A percentile compares a stretch with the other conserved stretches of the same genome.
Evolutionary conservation across 345 rosid genomes (phyloP).

Genomic region (Cardamine chenopodiifolia): DNA sequence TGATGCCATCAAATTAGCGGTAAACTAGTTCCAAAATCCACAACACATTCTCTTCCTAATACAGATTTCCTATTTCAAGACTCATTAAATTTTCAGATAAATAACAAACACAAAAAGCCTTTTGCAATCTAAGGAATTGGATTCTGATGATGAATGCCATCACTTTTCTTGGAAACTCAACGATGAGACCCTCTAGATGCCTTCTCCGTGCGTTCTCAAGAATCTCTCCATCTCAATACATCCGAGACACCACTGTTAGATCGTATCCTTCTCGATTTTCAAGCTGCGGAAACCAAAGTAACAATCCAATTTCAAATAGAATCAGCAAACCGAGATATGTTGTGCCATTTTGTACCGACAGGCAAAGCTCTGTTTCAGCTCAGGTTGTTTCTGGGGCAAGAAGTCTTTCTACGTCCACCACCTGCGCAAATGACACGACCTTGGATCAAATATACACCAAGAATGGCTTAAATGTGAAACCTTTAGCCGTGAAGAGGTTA

Average conservation of each 20-base stretch:
- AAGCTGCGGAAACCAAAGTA: constrained; percentile 13
- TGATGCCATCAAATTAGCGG: constrained; percentile 31
- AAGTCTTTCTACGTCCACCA: constrained; percentile 24
- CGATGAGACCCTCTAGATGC: constrained; percentile 35
- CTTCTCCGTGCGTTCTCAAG: constrained; percentile 35
- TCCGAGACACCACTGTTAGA: not conserved
- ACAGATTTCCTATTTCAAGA: constrained; percentile 16
- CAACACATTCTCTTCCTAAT: constrained; percentile 34
- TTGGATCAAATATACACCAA: constrained; percentile 15
- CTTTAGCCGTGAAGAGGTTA: constrained; percentile 7
- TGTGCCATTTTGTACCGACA: constrained; percentile 24
- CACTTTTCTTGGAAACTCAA: constrained; percentile 35
- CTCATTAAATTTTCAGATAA: constrained; percentile 14
- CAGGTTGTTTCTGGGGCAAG: constrained; percentile 32
- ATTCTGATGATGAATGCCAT: constrained; percentile 34
- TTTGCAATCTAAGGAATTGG: constrained; percentile 3
- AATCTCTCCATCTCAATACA: constrained; percentile 25
- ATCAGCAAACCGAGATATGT: constrained; percentile 2
- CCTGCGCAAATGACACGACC: not conserved
- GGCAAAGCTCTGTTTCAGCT: constrained; percentile 26
- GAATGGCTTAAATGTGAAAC: constrained; percentile 26
- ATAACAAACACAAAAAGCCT: constrained; percentile 19
- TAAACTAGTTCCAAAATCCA: constrained; percentile 24
- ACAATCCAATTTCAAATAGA: not conserved
- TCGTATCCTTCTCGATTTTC: constrained; percentile 14